Conservation (phyloP, 257 asterid genomes). For the Solanum chilense region DNA sequence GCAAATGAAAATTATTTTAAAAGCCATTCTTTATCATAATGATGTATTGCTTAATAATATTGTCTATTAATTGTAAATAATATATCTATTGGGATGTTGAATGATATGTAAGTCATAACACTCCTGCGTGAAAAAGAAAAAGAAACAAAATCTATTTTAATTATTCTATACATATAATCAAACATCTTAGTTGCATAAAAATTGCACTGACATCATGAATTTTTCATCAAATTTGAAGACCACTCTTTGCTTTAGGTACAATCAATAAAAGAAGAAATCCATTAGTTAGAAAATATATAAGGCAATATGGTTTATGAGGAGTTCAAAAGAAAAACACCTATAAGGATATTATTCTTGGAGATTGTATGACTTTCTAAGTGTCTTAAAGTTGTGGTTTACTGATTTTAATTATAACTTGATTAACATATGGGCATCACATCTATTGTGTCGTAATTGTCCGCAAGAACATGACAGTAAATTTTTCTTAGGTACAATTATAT, state of each 20-base stretch:
- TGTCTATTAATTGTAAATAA: not conserved
- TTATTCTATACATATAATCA: not conserved
- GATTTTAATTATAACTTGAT: no score
- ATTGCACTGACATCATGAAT: not conserved
- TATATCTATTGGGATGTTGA: no score
- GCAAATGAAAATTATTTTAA: not conserved
- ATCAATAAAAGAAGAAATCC: not conserved
- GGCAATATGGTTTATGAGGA: not conserved
- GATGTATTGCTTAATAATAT: not conserved
- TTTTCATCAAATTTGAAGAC: not conserved
- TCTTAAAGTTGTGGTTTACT: not conserved
- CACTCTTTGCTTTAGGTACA: not conserved
- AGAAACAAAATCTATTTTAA: no score
- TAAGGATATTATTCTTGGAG: not conserved
- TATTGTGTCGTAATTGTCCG: not conserved
- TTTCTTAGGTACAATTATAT: no score
- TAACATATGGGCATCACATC: not conserved
- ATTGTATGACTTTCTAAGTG: not conserved
- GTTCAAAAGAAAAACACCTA: not conserved
- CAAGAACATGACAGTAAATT: not conserved
- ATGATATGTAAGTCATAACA: no score
- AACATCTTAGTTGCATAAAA: not conserved
- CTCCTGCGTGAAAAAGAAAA: not conserved
- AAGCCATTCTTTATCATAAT: not conserved
- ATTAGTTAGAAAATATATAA: no score